phyloP scores from a whole-genome alignment of 2,329 filamentous ascomycete species.

The Trichoderma atrobrunneum region DNA sequence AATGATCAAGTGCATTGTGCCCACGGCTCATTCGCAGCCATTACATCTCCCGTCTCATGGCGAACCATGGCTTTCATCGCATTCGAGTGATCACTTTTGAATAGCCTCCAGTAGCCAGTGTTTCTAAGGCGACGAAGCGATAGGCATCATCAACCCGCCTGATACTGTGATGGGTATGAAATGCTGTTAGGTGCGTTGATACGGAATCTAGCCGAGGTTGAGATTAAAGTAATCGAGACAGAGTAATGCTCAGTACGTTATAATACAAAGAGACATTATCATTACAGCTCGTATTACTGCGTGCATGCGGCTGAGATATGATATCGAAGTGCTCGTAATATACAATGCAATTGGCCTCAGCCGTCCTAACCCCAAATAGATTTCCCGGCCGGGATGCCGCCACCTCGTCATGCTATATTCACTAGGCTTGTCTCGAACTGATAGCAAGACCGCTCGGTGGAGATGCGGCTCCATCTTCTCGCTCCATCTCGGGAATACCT shows the following conservation, averaged over 20 bases:
- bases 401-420: slow-evolving; percentile 1
- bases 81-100: not conserved
- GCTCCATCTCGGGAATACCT: not conserved
- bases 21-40: slow-evolving; percentile 7
- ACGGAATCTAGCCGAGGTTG: not conserved
- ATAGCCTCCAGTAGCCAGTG: too few species aligned
- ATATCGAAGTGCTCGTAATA: not conserved
- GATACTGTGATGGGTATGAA: not conserved
- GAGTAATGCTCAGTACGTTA: not conserved
- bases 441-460: slow-evolving; percentile 5
- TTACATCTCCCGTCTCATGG: not conserved
- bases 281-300: not conserved
- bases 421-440: not conserved
- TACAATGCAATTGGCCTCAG: not conserved
- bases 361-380: not conserved
- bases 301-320: not conserved
- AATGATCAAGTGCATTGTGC: slow-evolving; percentile 19
- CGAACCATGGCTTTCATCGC: not conserved
- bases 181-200: not conserved
- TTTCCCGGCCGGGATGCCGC: slow-evolving; percentile 10
- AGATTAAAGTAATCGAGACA: not conserved
- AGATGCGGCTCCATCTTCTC: slow-evolving; percentile 11
- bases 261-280: not conserved
- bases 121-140: not conserved
- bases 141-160: not conserved